These are phyloP conservation scores for Colletotrichum sp. DNA, from an alignment of 2,329 filamentous ascomycete species.

Conservation along the genomic window DNA sequence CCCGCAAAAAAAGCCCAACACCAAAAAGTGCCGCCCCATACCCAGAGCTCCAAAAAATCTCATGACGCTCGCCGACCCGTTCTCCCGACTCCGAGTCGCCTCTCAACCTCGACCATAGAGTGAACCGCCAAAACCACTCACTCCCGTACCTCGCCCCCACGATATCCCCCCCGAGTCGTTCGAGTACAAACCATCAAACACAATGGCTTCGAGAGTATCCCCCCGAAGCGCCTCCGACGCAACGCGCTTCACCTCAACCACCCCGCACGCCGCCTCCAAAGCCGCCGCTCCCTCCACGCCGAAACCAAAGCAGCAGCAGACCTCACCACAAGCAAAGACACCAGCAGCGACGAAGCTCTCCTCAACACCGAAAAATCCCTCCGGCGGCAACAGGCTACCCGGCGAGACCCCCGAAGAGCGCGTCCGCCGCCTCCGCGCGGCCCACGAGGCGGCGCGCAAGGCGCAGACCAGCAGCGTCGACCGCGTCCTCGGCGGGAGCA, in stretches of 20 bases:
- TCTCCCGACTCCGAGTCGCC: not conserved
- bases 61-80: slow-evolving; percentile 1
- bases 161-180: not conserved
- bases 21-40: not conserved
- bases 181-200: not conserved
- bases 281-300: slow-evolving; percentile 36
- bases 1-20: slow-evolving; percentile 4
- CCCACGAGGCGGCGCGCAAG: slow-evolving; percentile 69
- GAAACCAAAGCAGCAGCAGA: not conserved
- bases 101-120: not conserved
- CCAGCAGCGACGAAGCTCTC: slow-evolving; percentile 20
- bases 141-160: not conserved
- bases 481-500: slow-evolving; percentile 50
- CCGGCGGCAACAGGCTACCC: slow-evolving; percentile 27
- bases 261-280: slow-evolving; percentile 71
- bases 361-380: not conserved
- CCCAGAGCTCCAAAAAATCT: slow-evolving; percentile 10
- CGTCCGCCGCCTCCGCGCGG: slow-evolving; percentile 70
- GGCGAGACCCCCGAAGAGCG: slow-evolving; percentile 73
- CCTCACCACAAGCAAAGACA: slow-evolving; percentile 12
- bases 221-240: slow-evolving; percentile 79
- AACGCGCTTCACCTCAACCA: slow-evolving; percentile 68
- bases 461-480: slow-evolving; percentile 61
- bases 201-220: slow-evolving; percentile 44
- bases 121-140: not conserved